Conservation (phyloP, 345 rosid species). For the Corchorus olitorius region DNA sequence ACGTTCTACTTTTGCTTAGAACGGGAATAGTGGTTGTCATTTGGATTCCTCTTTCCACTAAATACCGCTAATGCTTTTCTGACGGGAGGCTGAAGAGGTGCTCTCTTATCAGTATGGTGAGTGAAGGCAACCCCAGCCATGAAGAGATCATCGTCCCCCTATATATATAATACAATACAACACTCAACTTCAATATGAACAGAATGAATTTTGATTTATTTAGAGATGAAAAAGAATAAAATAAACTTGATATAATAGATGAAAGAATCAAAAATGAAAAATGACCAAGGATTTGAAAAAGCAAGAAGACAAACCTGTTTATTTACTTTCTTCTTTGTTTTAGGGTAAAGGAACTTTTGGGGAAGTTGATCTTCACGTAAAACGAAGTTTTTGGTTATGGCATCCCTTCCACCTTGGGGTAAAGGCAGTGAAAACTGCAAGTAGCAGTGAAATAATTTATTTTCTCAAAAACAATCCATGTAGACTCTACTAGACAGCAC, state of each 20-base stretch:
- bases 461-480: background rate
- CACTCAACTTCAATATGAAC: background rate
- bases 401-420: constrained; percentile 95
- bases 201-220: background rate
- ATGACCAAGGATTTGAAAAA: background rate
- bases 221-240: background rate
- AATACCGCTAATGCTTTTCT: constrained; percentile 83
- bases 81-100: constrained; percentile 77
- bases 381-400: constrained; percentile 72
- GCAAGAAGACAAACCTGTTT: constrained; percentile 40
- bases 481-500: background rate
- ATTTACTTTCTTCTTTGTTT: constrained; percentile 71
- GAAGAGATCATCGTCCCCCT: constrained; percentile 76
- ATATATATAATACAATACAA: constrained; percentile 6
- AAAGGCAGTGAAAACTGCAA: constrained; percentile 80
- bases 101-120: constrained; percentile 58
- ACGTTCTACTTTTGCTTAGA: constrained; percentile 39
- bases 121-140: constrained; percentile 56
- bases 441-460: constrained; percentile 4
- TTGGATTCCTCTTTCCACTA: constrained; percentile 91
- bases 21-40: constrained; percentile 90
- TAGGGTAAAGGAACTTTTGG: constrained; percentile 78
- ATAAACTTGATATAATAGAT: background rate
- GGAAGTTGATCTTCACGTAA: constrained; percentile 97
- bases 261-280: background rate